phyloP scores from a whole-genome alignment of 371 early-diverging fungal species.

The Zychaea mexicana region DNA sequence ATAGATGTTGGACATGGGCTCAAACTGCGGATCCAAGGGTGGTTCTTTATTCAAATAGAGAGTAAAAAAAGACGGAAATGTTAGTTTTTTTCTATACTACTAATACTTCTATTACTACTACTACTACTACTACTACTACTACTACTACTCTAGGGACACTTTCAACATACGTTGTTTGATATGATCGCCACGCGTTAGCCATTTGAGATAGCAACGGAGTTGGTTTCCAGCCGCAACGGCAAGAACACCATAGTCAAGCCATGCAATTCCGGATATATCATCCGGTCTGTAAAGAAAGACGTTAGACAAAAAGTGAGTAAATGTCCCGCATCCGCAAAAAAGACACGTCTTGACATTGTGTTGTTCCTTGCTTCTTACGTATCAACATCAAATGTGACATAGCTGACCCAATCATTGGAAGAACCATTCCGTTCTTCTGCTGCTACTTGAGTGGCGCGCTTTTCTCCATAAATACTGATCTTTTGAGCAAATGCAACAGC shows the following conservation, averaged over 20 bases:
- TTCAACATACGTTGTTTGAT: slow-evolving; percentile 30
- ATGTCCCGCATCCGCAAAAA: not conserved
- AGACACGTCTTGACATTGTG: not conserved
- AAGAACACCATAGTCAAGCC: slow-evolving; percentile 71
- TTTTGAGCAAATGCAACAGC: slow-evolving; percentile 57
- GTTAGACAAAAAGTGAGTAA: not conserved
- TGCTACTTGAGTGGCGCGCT: slow-evolving; percentile 31
- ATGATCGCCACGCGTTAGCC: slow-evolving; percentile 58
- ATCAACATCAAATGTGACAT: slow-evolving; percentile 43
- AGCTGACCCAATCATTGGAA: slow-evolving; percentile 42
- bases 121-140: too few relatives aligned
- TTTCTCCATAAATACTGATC: slow-evolving; percentile 57
- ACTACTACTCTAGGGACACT: too few relatives aligned
- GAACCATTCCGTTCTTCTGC: too few relatives aligned
- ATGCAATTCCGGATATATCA: slow-evolving; percentile 54
- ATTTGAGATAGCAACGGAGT: slow-evolving; percentile 63
- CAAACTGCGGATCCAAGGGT: slow-evolving; percentile 29
- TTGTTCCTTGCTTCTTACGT: too few relatives aligned
- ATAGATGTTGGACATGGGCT: slow-evolving; percentile 55
- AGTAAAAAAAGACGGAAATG: too few relatives aligned
- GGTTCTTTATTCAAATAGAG: slow-evolving; percentile 2
- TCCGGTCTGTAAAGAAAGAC: slow-evolving; percentile 23
- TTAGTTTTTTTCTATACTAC: too few relatives aligned
- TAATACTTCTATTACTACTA: too few relatives aligned
- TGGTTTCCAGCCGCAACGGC: slow-evolving; percentile 64